Conservation (phyloP, 805 yeast species). For the Saturnispora zaruensis region DNA sequence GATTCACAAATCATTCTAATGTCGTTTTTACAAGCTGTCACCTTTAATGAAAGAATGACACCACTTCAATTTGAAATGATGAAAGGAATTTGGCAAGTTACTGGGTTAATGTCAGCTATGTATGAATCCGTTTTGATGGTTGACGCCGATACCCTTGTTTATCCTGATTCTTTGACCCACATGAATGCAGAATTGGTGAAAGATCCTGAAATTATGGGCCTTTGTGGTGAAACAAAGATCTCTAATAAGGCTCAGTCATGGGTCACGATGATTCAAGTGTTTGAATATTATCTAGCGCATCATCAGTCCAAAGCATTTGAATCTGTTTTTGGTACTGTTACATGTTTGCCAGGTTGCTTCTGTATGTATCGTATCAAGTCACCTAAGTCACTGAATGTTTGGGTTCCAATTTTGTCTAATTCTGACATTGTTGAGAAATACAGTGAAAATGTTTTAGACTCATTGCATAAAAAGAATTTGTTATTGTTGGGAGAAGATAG, state of each 20-base stretch:
- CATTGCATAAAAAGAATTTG: slow-evolving; percentile 80
- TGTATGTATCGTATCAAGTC: slow-evolving; percentile 85
- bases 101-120: slow-evolving; percentile 76
- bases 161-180: slow-evolving; percentile 80
- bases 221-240: slow-evolving; percentile 92
- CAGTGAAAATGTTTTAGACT: slow-evolving; percentile 75
- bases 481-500: slow-evolving; percentile 87
- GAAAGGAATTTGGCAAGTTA: slow-evolving; percentile 66
- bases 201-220: slow-evolving; percentile 82
- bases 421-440: slow-evolving; percentile 91
- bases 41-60: slow-evolving; percentile 92
- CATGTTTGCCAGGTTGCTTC: slow-evolving; percentile 94
- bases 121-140: slow-evolving; percentile 86
- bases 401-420: slow-evolving; percentile 92
- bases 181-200: slow-evolving; percentile 85
- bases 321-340: slow-evolving; percentile 89
- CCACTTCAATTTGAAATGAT: slow-evolving; percentile 75
- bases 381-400: slow-evolving; percentile 71
- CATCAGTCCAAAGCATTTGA: slow-evolving; percentile 93
- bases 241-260: slow-evolving; percentile 74
- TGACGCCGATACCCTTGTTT: slow-evolving; percentile 88
- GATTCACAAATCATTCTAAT: slow-evolving; percentile 87
- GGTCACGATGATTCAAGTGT: slow-evolving; percentile 91
- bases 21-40: slow-evolving; percentile 81
- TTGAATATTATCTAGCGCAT: slow-evolving; percentile 87